These are phyloP conservation scores for Zasmidium angulare DNA, from an alignment of 2,329 filamentous ascomycete species.

Conservation along the genomic window DNA sequence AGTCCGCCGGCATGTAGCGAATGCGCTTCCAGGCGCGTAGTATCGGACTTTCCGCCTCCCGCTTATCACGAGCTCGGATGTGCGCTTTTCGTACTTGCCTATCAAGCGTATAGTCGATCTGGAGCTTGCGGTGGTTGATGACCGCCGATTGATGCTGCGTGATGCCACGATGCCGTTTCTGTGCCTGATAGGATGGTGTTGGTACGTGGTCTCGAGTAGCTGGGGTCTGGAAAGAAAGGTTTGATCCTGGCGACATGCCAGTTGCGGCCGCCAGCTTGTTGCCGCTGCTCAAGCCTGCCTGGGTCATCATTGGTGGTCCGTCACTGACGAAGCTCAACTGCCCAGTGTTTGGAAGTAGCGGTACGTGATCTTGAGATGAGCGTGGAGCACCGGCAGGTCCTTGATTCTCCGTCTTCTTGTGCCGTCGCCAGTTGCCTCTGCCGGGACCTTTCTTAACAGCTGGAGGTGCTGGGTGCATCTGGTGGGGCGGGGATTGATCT, in stretches of 20 bases:
- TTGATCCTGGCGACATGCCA: slow-evolving; percentile 15
- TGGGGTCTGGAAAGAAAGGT: slow-evolving; percentile 25
- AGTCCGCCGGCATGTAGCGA: slow-evolving; percentile 47
- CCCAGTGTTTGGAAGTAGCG: slow-evolving; percentile 33
- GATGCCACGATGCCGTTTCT: slow-evolving; percentile 66
- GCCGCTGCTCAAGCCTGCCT: slow-evolving; percentile 12
- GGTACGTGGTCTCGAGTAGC: slow-evolving; percentile 32
- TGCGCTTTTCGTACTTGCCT: slow-evolving; percentile 69
- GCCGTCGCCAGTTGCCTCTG: slow-evolving; percentile 52
- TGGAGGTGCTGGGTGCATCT: slow-evolving; percentile 23
- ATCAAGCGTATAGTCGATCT: slow-evolving; percentile 79
- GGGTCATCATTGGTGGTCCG: slow-evolving; percentile 14
- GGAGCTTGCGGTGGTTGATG: slow-evolving; percentile 72
- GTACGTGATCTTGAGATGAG: slow-evolving; percentile 26
- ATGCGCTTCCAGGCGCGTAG: slow-evolving; percentile 66
- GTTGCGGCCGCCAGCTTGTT: slow-evolving; percentile 14
- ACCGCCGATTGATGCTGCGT: slow-evolving; percentile 82
- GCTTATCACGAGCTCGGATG: slow-evolving; percentile 60
- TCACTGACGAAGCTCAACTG: slow-evolving; percentile 32
- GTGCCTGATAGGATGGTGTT: slow-evolving; percentile 35
- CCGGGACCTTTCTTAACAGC: slow-evolving; percentile 45
- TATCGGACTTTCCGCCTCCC: slow-evolving; percentile 66
- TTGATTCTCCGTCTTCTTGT: slow-evolving; percentile 27
- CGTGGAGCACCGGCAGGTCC: slow-evolving; percentile 13
- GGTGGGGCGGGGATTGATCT: slow-evolving; percentile 25